These are phyloP conservation scores for Blastobotrys mokoenaii DNA, from an alignment of 805 yeast species.

Conservation along the genomic window DNA sequence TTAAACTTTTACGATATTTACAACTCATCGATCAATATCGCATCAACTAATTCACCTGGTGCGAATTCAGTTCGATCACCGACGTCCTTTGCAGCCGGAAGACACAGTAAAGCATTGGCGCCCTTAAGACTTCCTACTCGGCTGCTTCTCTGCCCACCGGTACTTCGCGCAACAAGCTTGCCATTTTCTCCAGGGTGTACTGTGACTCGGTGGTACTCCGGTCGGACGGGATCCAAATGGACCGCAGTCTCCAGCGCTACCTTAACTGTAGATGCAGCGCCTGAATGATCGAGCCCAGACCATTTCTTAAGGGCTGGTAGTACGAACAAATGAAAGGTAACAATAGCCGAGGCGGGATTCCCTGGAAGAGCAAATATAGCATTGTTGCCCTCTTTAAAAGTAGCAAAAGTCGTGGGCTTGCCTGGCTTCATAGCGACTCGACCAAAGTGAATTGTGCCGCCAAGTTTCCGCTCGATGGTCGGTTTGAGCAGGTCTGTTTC, in stretches of 20 bases:
- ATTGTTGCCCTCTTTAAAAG: conserved; percentile 20
- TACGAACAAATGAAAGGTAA: conserved; percentile 40
- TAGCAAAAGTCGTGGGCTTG: conserved; percentile 50
- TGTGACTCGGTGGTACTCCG: conserved; percentile 43
- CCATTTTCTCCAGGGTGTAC: conserved; percentile 26
- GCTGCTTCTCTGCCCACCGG: conserved; percentile 47
- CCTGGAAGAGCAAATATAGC: conserved; percentile 45
- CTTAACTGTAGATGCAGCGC: conserved; percentile 27
- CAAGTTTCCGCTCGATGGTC: conserved; percentile 33
- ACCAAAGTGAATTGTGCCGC: conserved; percentile 44
- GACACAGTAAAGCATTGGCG: conserved; percentile 38
- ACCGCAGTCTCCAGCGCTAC: conserved; percentile 29
- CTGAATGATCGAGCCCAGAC: conserved; percentile 25
- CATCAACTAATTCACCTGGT: conserved; percentile 16
- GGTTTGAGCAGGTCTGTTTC: conserved; percentile 46
- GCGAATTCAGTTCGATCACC: conserved; percentile 3
- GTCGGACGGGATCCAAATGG: conserved; percentile 37
- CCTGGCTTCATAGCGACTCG: conserved; percentile 55
- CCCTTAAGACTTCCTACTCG: conserved; percentile 39
- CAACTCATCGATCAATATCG: conserved; percentile 12
- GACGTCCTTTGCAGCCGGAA: conserved; percentile 30
- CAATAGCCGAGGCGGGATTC: conserved; percentile 48
- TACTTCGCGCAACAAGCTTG: conserved; percentile 31
- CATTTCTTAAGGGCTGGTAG: conserved; percentile 35
- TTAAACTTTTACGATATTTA: neutral